Conservation (phyloP, 169 alveolate species). For the Babesia bovis region DNA sequence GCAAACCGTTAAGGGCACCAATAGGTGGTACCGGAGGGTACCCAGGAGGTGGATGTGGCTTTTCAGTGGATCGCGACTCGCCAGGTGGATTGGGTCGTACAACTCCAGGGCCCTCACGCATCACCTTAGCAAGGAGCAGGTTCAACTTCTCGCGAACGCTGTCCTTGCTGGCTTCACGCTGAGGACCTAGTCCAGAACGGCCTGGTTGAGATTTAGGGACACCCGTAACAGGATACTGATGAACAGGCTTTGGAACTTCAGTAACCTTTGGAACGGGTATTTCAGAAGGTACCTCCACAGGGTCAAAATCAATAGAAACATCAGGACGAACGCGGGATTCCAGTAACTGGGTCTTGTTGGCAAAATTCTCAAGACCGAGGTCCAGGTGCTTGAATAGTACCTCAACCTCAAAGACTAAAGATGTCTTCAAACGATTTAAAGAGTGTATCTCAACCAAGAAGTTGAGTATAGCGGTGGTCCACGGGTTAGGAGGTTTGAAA, state of each 20-base stretch:
- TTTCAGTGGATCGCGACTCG: background rate
- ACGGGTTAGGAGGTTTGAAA: constrained; percentile 91
- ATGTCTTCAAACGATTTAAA: constrained; percentile 80
- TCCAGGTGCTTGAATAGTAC: constrained; percentile 82
- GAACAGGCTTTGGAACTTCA: background rate
- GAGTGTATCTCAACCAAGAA: constrained; percentile 86
- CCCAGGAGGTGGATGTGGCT: background rate
- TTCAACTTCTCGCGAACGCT: constrained; percentile 35
- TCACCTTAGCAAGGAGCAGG: constrained; percentile 55
- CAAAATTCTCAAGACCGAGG: constrained; percentile 53
- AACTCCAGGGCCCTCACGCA: constrained; percentile 55
- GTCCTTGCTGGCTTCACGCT: background rate
- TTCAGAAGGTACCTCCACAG: background rate
- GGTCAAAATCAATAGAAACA: constrained; percentile 50
- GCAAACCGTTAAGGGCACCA: background rate
- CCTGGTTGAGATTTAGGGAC: background rate
- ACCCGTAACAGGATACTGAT: background rate
- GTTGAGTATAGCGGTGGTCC: constrained; percentile 86
- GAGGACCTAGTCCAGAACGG: background rate
- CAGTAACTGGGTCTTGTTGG: constrained; percentile 47
- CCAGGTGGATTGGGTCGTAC: background rate
- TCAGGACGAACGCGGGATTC: constrained; percentile 15
- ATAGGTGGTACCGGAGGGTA: background rate
- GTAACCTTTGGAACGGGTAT: background rate
- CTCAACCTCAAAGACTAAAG: constrained; percentile 88